Evolutionary conservation across 768 basidiomycete species (phyloP).

Genomic region (Lactifluus rugatus): DNA sequence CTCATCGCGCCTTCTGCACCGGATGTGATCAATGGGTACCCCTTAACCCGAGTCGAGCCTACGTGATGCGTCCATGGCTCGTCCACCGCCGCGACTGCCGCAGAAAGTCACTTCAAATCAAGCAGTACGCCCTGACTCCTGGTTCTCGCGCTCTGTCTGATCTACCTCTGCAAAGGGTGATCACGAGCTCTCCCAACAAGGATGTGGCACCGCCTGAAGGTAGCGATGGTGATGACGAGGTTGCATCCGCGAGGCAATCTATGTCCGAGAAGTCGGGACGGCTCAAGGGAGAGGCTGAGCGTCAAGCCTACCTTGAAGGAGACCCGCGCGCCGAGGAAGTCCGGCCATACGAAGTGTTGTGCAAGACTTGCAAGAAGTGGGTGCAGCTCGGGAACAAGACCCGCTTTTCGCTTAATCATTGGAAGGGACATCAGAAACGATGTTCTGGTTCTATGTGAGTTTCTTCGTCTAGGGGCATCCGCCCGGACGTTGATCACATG

Average conservation of each 20-base stretch:
- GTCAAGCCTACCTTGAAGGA: conserved; percentile 41
- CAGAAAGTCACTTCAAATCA: conserved; percentile 23
- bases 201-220: conserved; percentile 18
- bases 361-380: conserved; percentile 56
- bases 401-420: conserved; percentile 40
- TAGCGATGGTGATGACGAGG: conserved; percentile 22
- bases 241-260: conserved; percentile 24
- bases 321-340: conserved; percentile 45
- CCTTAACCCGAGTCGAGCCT: conserved; percentile 46
- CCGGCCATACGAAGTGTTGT: conserved; percentile 43
- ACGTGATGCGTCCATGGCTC: conserved; percentile 53
- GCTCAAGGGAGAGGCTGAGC: conserved; percentile 32
- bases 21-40: conserved; percentile 48
- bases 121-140: conserved; percentile 23
- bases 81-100: conserved; percentile 48
- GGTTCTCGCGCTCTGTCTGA: background rate
- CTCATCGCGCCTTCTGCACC: conserved; percentile 48
- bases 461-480: conserved; percentile 14
- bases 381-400: conserved; percentile 35
- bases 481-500: background rate
- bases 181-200: background rate
- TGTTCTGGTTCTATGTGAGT: conserved; percentile 39
- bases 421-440: conserved; percentile 42
- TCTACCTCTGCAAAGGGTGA: background rate
- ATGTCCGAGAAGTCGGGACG: conserved; percentile 17